Evolutionary conservation across 805 yeast species (phyloP).

Genomic region (Pichia heedii): DNA sequence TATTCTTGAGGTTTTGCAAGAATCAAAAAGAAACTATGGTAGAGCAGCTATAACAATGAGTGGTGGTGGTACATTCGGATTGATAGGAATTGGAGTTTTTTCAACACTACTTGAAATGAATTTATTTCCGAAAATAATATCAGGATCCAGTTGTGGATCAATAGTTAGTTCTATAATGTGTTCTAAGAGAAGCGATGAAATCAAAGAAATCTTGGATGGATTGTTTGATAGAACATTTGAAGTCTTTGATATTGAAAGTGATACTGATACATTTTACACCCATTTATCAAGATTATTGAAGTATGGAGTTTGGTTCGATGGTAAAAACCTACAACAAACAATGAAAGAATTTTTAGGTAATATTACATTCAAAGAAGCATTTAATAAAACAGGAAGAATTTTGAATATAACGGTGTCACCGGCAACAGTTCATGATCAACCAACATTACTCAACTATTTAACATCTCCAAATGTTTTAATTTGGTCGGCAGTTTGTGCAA

Average conservation of each 20-base stretch:
- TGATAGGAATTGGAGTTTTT: constrained; percentile 87
- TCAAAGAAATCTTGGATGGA: constrained; percentile 44
- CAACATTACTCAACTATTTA: constrained; percentile 67
- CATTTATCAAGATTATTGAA: constrained; percentile 59
- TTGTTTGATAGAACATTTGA: constrained; percentile 50
- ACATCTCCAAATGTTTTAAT: constrained; percentile 76
- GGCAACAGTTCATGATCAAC: constrained; percentile 85
- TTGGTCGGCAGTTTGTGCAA: constrained; percentile 88
- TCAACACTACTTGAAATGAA: constrained; percentile 67
- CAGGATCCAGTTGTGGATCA: constrained; percentile 96
- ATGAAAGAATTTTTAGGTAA: constrained; percentile 79
- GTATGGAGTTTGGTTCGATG: constrained; percentile 86
- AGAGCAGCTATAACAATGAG: constrained; percentile 89
- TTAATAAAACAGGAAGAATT: constrained; percentile 88
- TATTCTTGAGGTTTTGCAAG: constrained; percentile 68
- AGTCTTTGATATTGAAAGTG: constrained; percentile 41
- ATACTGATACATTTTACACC: constrained; percentile 41
- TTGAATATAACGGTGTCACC: constrained; percentile 91
- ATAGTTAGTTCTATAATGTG: constrained; percentile 86
- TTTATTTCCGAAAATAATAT: constrained; percentile 74
- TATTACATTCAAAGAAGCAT: constrained; percentile 88
- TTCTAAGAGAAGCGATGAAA: constrained; percentile 68
- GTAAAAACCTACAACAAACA: constrained; percentile 57
- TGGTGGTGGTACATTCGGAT: constrained; percentile 94
- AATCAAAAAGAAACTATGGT: constrained; percentile 86